A percentile compares a stretch with the other conserved stretches of the same genome.
Evolutionary conservation across 1,284 basidiomycete genomes (phyloP).

Genomic region (Coniferiporia sulphurascens): DNA sequence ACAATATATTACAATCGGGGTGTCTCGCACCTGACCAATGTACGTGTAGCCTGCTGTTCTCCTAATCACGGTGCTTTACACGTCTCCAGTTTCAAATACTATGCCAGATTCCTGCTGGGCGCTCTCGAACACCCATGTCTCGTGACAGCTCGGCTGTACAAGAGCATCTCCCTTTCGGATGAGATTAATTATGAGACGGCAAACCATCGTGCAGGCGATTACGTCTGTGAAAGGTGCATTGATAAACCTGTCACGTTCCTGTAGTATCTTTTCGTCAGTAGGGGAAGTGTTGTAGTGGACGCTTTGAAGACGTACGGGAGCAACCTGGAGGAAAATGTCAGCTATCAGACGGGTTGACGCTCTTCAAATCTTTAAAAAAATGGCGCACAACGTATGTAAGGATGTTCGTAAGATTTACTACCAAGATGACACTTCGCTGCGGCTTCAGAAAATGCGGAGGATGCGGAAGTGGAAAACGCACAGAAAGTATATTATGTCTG

Average conservation of each 20-base stretch:
- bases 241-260: not conserved
- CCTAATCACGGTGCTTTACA: no score
- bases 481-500: not conserved
- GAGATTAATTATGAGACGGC: not conserved
- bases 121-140: no score
- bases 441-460: not conserved
- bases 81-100: no score
- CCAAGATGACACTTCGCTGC: not conserved
- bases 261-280: not conserved
- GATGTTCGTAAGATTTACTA: not conserved
- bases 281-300: not conserved
- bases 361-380: not conserved
- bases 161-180: not conserved
- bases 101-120: no score
- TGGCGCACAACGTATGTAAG: not conserved
- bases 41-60: no score
- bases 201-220: not conserved
- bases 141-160: not conserved
- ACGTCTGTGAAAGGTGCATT: not conserved
- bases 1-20: no score
- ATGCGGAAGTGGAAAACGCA: not conserved
- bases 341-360: not conserved
- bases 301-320: not conserved
- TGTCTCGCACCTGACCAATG: no score
- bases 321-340: not conserved